Evolutionary conservation across 2,329 filamentous ascomycete species (phyloP), one percentile per base, ranked within the genome.

Genomic region (Knufia petricola): DNA sequence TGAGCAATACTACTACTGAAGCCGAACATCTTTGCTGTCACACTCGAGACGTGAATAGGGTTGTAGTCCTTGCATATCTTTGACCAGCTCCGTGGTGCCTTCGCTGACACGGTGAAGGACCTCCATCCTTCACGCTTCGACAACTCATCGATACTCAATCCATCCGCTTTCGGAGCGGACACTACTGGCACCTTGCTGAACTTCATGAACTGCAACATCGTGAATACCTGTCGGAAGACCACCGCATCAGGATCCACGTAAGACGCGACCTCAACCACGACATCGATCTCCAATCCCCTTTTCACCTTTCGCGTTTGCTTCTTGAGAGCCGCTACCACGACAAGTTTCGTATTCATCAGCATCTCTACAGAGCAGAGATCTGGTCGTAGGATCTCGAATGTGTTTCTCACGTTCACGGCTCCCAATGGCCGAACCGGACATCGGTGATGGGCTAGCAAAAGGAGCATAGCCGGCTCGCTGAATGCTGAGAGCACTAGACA

Each of bases 61-160:
- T 55, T 55, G 48, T 52, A 55, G 37, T 55, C 52, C 39, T 55
- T 55, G 46, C 52, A 51, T 7, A 55, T 30, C 20, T 41, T 43
- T 28, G 52, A 50, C 52, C 50, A 55, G 3, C 10, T 6, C 2
- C 15, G 19, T 2, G 52, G 50, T 13, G 10, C 6, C 3, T 17
- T 26, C 20, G n/a, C 20, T 9, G 30, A 21, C 19, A 39, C 26
- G 3, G 10, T 23, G 20, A 23, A 37, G 20, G 12, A 8, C 6
- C 17, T 38, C 23, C 17, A 6, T 2, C 13, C n/a, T 9, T 13
- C 34, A 9, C 32, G 24, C 19, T 13, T 9, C 26, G 26, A 32
- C 17, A 23, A 3, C 6, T 13, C 15, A 8, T 31, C 26, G 34
- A 15, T 20, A 10, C 12, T 15, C 17, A n/a, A 32, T 2, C 19